Conservation (phyloP, 1,139 yeast species). For the Scheffersomyces illinoinensis region DNA sequence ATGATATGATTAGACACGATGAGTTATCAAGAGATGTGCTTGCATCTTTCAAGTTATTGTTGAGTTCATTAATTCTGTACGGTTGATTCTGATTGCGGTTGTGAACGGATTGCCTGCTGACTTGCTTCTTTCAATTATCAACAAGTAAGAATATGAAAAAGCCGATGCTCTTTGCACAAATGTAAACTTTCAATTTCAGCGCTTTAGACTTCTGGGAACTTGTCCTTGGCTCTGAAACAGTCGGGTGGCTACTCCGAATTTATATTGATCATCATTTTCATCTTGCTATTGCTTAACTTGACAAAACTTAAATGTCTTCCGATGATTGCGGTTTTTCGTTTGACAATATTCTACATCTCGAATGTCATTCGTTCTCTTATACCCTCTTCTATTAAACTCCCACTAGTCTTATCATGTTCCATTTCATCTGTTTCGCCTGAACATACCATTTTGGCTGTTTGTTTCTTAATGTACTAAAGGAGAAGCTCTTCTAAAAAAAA, state of each 20-base stretch:
- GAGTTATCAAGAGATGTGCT: neutral
- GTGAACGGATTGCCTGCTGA: neutral
- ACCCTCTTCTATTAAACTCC: neutral
- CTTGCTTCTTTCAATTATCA: neutral
- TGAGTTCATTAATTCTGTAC: neutral
- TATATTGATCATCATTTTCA: neutral
- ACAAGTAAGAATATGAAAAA: neutral
- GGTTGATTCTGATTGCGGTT: neutral
- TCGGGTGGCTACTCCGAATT: neutral
- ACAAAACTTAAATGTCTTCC: neutral
- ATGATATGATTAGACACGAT: neutral
- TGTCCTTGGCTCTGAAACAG: neutral
- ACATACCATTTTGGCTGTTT: conserved; percentile 1
- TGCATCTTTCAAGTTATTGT: too few species aligned
- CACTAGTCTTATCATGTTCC: neutral
- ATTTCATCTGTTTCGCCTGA: neutral
- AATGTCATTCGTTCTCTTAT: neutral
- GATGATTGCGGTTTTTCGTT: neutral
- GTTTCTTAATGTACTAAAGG: conserved; percentile 1
- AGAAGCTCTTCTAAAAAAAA: neutral
- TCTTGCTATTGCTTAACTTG: neutral
- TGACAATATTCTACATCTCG: neutral
- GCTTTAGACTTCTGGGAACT: neutral
- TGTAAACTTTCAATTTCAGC: too few species aligned
- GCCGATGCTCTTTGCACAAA: neutral